Evolutionary conservation across 139 green algal species (phyloP), one percentile per base, ranked within the genome.

Genomic region (Chlorella sp.): DNA sequence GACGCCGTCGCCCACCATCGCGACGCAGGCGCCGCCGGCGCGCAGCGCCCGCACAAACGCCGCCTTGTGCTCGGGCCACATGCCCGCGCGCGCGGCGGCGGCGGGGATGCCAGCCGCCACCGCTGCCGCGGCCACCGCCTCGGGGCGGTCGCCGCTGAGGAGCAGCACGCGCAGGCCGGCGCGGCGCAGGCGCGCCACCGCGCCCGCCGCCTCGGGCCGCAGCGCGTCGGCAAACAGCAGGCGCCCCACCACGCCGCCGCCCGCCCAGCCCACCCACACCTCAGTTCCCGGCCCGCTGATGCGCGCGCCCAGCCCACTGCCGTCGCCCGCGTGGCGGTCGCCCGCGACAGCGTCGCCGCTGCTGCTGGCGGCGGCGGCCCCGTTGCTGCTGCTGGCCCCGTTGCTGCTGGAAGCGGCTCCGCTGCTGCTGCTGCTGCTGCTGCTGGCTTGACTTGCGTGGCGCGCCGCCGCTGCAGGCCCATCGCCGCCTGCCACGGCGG

Each of bases 1-100:
- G 41, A 99, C 90, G 62, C 96, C 96, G 56, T 99, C 96, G 2
- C 95, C 95, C 8, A 98, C 92, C 93, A 98, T 97, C 7, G 90
- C 93, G 51, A 98, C 92, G 33, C 71, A 79, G n/a, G 36, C 17
- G 15, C 91, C 89, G 2, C 70, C 31, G 17, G 35, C 43, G 8
- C 86, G 73, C 69, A 95, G 76, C 66, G 15, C 36, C 14, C 7
- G 36, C 41, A 91, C 77, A 50, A 76, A 53, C 19, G 27, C 62
- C 1, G 80, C 86, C 79, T 95, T 95, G 51, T 77, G 48, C 66
- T 76, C 79, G 0, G 91, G 91, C 17, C 72, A 79, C 66, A 90
- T 77, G 3, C 84, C 86, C 4, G 83, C 77, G 36, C 70, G 59
- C 21, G 82, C 73, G 14, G 83, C 50, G 1, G 31, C 5, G 12